These are phyloP conservation scores for Aureobasidium leucospermi DNA, from an alignment of 2,329 filamentous ascomycete species.

Conservation along the genomic window DNA sequence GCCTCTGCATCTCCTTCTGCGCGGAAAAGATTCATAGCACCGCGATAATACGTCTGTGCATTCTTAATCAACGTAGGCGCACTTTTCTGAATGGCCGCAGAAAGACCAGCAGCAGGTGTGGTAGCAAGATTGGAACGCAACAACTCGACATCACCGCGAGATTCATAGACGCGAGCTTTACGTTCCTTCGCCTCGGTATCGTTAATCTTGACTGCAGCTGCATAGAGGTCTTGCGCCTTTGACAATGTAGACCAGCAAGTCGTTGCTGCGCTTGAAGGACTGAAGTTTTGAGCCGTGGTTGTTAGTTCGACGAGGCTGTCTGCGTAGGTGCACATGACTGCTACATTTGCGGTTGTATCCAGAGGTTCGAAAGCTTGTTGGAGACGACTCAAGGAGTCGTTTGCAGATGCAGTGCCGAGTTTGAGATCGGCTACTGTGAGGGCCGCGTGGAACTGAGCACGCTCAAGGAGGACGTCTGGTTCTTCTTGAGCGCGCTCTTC, in stretches of 20 bases:
- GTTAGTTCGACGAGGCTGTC: constrained; percentile 51
- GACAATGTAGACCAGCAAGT: constrained; percentile 47
- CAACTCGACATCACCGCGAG: constrained; percentile 50
- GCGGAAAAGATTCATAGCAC: constrained; percentile 33
- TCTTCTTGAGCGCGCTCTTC: constrained; percentile 18
- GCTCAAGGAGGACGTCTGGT: constrained; percentile 36
- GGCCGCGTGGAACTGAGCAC: constrained; percentile 50
- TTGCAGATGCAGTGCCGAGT: constrained; percentile 40
- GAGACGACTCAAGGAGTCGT: constrained; percentile 45
- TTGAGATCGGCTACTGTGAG: constrained; percentile 52
- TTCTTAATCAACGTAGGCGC: constrained; percentile 45
- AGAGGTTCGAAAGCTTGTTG: constrained; percentile 27
- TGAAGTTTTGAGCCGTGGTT: background rate
- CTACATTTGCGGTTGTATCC: constrained; percentile 33
- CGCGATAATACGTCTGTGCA: constrained; percentile 51
- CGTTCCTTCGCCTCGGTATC: constrained; percentile 34
- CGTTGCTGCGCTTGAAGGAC: constrained; percentile 14
- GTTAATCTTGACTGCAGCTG: constrained; percentile 43
- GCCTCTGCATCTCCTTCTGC: constrained; percentile 20
- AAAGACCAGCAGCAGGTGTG: constrained; percentile 25
- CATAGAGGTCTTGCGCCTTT: constrained; percentile 43
- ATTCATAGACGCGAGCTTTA: constrained; percentile 47
- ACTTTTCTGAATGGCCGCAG: constrained; percentile 38
- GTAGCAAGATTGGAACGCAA: constrained; percentile 44
- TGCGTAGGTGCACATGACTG: constrained; percentile 47